A percentile compares a stretch with the other conserved stretches of the same genome.
Conservation (phyloP, 148 eudicot genomes). For the Rhododendron ovatum region DNA sequence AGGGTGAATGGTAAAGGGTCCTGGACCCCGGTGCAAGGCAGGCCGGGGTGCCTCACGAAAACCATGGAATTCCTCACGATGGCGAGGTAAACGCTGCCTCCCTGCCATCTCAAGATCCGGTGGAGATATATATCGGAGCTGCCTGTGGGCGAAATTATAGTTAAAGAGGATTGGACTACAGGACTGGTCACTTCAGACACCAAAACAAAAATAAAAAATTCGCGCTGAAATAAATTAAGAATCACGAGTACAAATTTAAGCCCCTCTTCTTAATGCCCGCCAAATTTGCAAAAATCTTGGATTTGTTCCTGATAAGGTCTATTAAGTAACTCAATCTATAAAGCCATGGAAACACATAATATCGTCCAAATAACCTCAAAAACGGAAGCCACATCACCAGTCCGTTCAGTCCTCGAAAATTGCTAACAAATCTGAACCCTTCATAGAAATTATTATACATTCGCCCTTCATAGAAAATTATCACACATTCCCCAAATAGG, state of each 20-base stretch:
- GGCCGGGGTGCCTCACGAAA: constrained; percentile 56
- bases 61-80: constrained; percentile 42
- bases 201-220: background rate
- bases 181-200: background rate
- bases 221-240: background rate
- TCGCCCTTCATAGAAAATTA: background rate
- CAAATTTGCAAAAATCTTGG: background rate
- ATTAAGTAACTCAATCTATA: background rate
- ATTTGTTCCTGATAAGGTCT: background rate
- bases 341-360: background rate
- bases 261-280: background rate
- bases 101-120: constrained; percentile 63
- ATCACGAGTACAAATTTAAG: background rate
- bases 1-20: constrained; percentile 59
- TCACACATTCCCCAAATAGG: no score
- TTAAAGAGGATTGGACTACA: background rate
- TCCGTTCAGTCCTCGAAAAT: background rate
- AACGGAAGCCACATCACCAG: background rate
- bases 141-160: constrained; percentile 1
- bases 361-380: background rate
- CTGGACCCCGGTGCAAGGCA: constrained; percentile 46
- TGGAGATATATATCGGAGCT: constrained; percentile 5
- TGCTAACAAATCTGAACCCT: background rate
- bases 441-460: background rate
- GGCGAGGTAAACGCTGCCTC: constrained; percentile 72